Evolutionary conservation across 768 basidiomycete genomes (phyloP), one percentile per base, ranked within the genome.

Genomic region (Pleurotus citrinopileatus): DNA sequence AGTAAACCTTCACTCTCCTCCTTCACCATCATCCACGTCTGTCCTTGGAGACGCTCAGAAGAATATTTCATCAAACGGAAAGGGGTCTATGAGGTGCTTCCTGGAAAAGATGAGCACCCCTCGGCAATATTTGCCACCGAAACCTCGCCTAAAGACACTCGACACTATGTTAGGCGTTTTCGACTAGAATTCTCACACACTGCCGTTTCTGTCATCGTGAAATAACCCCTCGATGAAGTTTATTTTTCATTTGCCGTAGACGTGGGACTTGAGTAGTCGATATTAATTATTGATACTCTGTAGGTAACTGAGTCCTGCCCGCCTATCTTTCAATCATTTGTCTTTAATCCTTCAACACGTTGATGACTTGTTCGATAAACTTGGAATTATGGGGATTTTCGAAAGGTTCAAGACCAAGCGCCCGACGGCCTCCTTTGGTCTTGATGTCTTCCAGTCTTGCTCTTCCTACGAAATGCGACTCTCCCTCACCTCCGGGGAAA

Each of bases 401-500:
- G 54, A 73, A 73, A 1, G 68, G 56, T 42, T 75, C 73, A 56
- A 71, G 62, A 60, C 73, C 83, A 27, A 74, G 63, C 17, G 75
- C 64, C 23, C 60, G 65, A 20, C 70, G 72, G 3, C 71, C 80
- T 43, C 74, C 70, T 2, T 56, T 44, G 0, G 61, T 66, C 3
- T 58, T 61, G 4, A 76, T 60, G 58, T 79, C 71, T 1, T 67
- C 59, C 3, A 60, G 34, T 3, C 61, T 70, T 2, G 65, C 75
- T 27, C 78, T 66, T 6, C 71, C 75, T 1, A 66, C 43, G 46
- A 77, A 82, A 7, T 58, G 55, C 0, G 75, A 74, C 63, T 83
- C 81, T 20, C 80, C 78, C 38, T 73, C 68, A 3, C 80, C 81
- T 34, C 78, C 75, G 0, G 80, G 78, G 43, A 81, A 82, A 55